Evolutionary conservation across 2,329 filamentous ascomycete genomes (phyloP).

Genomic region (Ophiostoma tasmaniense): DNA sequence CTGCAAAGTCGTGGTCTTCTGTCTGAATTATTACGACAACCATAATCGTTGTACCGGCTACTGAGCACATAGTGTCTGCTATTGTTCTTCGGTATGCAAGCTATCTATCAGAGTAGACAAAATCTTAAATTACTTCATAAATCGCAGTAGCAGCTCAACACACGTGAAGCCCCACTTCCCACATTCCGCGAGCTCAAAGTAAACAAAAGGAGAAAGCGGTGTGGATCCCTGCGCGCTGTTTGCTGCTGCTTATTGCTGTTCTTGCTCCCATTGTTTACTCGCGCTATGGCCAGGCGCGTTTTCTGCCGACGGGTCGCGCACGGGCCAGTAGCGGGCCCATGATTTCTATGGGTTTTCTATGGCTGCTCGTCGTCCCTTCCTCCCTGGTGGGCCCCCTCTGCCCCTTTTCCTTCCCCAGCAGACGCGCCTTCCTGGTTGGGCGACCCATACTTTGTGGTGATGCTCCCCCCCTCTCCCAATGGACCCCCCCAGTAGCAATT

Average conservation of each 20-base stretch:
- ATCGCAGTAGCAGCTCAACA: background rate
- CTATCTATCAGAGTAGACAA: background rate
- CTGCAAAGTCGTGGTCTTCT: too few relatives aligned
- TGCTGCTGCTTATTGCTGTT: background rate
- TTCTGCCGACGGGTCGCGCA: conserved; percentile 17
- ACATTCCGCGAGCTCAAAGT: conserved; percentile 7
- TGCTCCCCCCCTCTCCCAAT: background rate
- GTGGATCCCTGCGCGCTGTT: background rate
- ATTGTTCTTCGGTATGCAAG: background rate
- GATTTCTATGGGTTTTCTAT: conserved; percentile 9
- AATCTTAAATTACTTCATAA: background rate
- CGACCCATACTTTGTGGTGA: background rate
- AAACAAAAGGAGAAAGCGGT: conserved; percentile 11
- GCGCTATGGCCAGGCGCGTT: conserved; percentile 17
- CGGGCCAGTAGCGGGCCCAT: conserved; percentile 15
- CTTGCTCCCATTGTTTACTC: conserved; percentile 10
- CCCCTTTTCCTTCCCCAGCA: conserved; percentile 8
- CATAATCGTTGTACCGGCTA: too few relatives aligned
- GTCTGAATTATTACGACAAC: too few relatives aligned
- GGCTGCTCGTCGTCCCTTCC: background rate
- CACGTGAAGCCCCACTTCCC: conserved; percentile 5
- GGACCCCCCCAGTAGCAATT: background rate
- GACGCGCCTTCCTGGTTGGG: conserved; percentile 6
- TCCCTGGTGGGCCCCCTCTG: conserved; percentile 10
- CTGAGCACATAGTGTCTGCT: too few relatives aligned